Percentiles rank a stretch among this genome's conserved stretches.
These are phyloP conservation scores for Yamadazyma triangularis DNA, from an alignment of 1,139 yeast genomes.

Conservation along the genomic window DNA sequence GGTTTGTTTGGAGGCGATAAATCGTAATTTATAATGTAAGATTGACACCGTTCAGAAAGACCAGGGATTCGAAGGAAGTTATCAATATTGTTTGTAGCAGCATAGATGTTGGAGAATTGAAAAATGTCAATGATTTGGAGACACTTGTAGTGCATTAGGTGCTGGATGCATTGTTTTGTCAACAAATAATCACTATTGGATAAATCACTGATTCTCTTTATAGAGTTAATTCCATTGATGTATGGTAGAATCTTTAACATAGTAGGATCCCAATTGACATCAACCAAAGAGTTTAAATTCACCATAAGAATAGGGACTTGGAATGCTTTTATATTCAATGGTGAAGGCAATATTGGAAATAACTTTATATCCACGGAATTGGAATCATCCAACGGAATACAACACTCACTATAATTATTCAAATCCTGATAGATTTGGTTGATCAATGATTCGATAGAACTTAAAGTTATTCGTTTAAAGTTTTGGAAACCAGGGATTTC, in stretches of 20 bases:
- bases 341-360: constrained; percentile 83
- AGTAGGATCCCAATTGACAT: constrained; percentile 96
- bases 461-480: constrained; percentile 40
- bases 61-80: constrained; percentile 58
- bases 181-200: constrained; percentile 78
- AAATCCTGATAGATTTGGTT: constrained; percentile 90
- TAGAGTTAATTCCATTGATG: constrained; percentile 84
- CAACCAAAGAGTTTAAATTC: constrained; percentile 63
- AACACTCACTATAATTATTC: constrained; percentile 91
- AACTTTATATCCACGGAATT: constrained; percentile 89
- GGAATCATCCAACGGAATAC: constrained; percentile 87
- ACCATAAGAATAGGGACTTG: constrained; percentile 92
- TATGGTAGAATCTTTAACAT: constrained; percentile 83
- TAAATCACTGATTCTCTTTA: constrained; percentile 68
- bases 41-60: constrained; percentile 82
- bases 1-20: neutral
- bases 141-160: constrained; percentile 84
- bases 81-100: constrained; percentile 78
- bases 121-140: constrained; percentile 80
- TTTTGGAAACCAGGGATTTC: constrained; percentile 37
- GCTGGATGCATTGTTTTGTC: constrained; percentile 86
- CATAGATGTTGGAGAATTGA: constrained; percentile 84
- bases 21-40: constrained; percentile 49
- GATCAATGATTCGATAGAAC: constrained; percentile 72
- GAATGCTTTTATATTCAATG: constrained; percentile 64